Evolutionary conservation across 306 rosid species (phyloP).

Genomic region (Dryas drummondii): DNA sequence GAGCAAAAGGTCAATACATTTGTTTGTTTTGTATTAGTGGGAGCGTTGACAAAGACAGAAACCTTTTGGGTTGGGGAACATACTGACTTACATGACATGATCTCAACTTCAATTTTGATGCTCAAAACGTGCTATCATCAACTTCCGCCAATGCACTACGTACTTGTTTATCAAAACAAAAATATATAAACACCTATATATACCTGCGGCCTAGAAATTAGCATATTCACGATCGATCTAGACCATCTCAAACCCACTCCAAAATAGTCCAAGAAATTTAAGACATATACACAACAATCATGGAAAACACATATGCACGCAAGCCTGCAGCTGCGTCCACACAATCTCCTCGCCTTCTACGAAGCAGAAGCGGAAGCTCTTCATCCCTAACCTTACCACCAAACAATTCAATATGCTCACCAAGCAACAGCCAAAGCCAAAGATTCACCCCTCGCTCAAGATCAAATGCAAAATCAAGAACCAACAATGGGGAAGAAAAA

Average conservation of each 20-base stretch:
- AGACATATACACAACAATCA: background rate
- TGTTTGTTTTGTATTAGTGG: too few species aligned
- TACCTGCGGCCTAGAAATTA: background rate
- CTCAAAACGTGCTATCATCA: conserved; percentile 14
- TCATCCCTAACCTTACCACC: conserved; percentile 30
- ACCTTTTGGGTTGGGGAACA: conserved; percentile 3
- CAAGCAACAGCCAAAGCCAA: conserved; percentile 10
- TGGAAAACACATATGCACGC: conserved; percentile 11
- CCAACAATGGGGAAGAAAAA: conserved; percentile 19
- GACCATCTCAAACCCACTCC: too few species aligned
- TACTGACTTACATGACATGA: conserved; percentile 3
- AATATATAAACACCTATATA: too few species aligned
- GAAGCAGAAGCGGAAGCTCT: conserved; percentile 48
- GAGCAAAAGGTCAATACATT: too few species aligned
- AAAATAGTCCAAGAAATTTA: background rate
- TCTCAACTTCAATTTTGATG: background rate
- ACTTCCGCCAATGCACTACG: background rate
- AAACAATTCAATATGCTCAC: conserved; percentile 18
- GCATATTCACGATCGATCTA: too few species aligned
- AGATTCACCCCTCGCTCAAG: conserved; percentile 41
- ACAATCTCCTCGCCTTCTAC: conserved; percentile 39
- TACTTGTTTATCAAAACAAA: too few species aligned
- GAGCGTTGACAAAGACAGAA: background rate
- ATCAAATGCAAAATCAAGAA: conserved; percentile 46
- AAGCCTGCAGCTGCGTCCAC: background rate